These are phyloP conservation scores for Melanopsichium pennsylvanicum DNA, from an alignment of 1,284 basidiomycete genomes.

Conservation along the genomic window DNA sequence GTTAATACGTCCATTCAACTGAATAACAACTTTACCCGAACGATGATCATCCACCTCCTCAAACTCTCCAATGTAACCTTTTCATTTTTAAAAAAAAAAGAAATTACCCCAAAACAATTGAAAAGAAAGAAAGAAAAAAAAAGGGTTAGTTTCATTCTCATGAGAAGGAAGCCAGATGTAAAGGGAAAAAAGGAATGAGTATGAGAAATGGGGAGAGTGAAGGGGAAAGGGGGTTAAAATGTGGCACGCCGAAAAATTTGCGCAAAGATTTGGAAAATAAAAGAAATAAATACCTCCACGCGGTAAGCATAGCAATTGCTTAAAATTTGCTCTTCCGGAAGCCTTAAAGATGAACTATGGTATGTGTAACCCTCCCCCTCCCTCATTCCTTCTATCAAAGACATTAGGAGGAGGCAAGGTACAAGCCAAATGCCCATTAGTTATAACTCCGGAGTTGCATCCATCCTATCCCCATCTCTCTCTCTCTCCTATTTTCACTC, in stretches of 20 bases:
- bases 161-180: too few relatives aligned
- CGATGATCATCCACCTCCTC: slow-evolving; percentile 99
- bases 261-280: slow-evolving; percentile 28
- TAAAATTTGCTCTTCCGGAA: slow-evolving; percentile 61
- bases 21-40: slow-evolving; percentile 96
- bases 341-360: slow-evolving; percentile 64
- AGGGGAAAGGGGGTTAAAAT: slow-evolving; percentile 1
- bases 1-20: slow-evolving; percentile 98
- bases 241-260: slow-evolving; percentile 53
- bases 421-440: slow-evolving; percentile 60
- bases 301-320: slow-evolving; percentile 52
- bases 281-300: slow-evolving; percentile 17
- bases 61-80: slow-evolving; percentile 99
- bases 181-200: neutral
- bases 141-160: too few relatives aligned
- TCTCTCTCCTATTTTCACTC: neutral
- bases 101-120: neutral
- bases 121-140: neutral
- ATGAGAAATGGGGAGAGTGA: neutral
- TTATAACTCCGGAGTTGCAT: slow-evolving; percentile 62
- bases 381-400: too few relatives aligned
- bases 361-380: slow-evolving; percentile 24
- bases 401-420: too few relatives aligned
- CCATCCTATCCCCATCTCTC: too few relatives aligned
- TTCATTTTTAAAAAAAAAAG: neutral